Conservation (phyloP, 2,329 filamentous ascomycete species). For the Penicillium glabrum region DNA sequence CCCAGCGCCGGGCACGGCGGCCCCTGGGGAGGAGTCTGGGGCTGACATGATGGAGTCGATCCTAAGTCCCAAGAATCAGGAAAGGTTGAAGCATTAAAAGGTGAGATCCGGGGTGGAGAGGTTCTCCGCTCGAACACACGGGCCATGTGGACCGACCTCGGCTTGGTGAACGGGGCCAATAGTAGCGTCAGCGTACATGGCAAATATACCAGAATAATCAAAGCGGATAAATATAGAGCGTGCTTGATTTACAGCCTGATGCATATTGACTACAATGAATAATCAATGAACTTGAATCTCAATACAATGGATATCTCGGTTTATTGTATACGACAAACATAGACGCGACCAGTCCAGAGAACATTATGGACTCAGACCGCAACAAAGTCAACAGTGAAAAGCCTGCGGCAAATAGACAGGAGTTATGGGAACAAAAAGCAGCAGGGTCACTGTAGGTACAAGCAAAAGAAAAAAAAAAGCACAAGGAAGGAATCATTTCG, state of each 20-base stretch:
- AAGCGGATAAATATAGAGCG: no score
- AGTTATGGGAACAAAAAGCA: slow-evolving; percentile 7
- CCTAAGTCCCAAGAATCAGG: slow-evolving; percentile 3
- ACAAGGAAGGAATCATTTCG: slow-evolving; percentile 20
- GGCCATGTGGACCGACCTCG: neutral
- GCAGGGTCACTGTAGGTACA: slow-evolving; percentile 17
- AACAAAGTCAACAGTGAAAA: slow-evolving; percentile 1
- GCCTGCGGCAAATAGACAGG: slow-evolving; percentile 1
- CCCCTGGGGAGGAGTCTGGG: slow-evolving; percentile 15
- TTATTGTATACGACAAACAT: slow-evolving; percentile 2
- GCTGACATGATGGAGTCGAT: slow-evolving; percentile 24
- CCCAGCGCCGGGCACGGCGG: slow-evolving; percentile 1
- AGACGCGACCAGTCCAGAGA: slow-evolving; percentile 5
- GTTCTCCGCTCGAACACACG: neutral
- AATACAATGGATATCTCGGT: slow-evolving; percentile 5
- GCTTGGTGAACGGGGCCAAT: neutral
- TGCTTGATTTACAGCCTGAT: neutral
- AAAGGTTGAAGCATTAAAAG: neutral
- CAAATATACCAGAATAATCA: neutral
- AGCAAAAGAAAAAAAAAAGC: slow-evolving; percentile 13
- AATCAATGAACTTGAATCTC: neutral
- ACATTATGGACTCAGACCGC: slow-evolving; percentile 6
- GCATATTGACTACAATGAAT: neutral
- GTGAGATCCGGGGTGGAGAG: neutral
- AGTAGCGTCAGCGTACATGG: neutral